Conservation (phyloP, 371 early-diverging fungal species). For the Mortierella sp. region DNA sequence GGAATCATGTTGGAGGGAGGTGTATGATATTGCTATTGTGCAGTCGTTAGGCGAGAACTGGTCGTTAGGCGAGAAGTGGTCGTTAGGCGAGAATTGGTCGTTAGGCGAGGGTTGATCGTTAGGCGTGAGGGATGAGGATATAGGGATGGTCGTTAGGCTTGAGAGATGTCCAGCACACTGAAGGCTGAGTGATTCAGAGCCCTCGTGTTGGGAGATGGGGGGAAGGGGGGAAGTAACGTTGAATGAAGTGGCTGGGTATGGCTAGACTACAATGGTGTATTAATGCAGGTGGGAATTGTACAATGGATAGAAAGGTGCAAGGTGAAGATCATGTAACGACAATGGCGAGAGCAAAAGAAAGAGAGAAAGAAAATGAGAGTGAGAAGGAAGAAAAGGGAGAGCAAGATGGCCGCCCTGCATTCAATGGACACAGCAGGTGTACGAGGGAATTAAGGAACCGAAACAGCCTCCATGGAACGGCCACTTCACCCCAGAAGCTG, state of each 20-base stretch:
- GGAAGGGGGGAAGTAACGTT: not conserved
- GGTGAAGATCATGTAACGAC: no score
- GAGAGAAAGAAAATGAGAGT: not conserved
- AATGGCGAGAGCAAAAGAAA: slow-evolving; percentile 3
- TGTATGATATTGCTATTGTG: not conserved
- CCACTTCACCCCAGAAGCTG: not conserved
- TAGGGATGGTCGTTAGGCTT: not conserved
- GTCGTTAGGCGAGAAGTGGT: not conserved
- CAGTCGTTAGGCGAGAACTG: not conserved
- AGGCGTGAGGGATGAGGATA: not conserved
- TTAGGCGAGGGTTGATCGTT: no score
- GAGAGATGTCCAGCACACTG: not conserved
- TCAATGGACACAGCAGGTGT: not conserved
- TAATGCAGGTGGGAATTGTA: not conserved
- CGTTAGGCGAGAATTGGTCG: not conserved
- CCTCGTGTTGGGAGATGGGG: not conserved
- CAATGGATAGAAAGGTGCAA: not conserved
- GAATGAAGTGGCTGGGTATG: not conserved
- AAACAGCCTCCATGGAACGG: not conserved
- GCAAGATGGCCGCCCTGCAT: not conserved
- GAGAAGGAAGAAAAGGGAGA: slow-evolving; percentile 7
- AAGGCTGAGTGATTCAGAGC: not conserved
- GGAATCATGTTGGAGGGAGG: slow-evolving; percentile 12
- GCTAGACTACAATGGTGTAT: no score
- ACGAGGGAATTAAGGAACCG: not conserved